These are phyloP conservation scores for Vitis hybrid DNA, from an alignment of 177 flowering plant species.

Conservation along the genomic window DNA sequence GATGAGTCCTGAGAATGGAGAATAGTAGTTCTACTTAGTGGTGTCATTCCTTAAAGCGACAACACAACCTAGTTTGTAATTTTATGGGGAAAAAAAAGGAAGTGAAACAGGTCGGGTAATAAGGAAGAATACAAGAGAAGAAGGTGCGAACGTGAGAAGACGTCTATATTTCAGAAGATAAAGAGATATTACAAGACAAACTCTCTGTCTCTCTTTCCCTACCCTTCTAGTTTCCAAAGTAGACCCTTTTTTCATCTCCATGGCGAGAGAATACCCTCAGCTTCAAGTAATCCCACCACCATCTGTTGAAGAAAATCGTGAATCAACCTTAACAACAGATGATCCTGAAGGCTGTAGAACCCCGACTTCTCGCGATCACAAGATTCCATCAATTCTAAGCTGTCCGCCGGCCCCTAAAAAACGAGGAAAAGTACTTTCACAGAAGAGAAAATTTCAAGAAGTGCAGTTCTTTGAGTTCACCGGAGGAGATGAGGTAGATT, in stretches of 20 bases:
- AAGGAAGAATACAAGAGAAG: background rate
- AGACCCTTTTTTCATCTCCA: background rate
- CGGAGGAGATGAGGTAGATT: constrained; percentile 29
- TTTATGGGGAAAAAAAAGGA: too few relatives aligned
- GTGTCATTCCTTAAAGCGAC: background rate
- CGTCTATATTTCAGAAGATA: background rate
- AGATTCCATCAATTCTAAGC: too few relatives aligned
- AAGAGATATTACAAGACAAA: background rate
- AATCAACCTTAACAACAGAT: too few relatives aligned
- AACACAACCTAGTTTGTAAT: background rate
- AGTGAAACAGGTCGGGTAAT: background rate
- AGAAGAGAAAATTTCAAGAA: constrained; percentile 23
- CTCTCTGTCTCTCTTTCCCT: constrained; percentile 1
- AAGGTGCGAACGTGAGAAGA: background rate
- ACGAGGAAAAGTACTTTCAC: background rate
- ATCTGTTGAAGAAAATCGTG: too few relatives aligned
- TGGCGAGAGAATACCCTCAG: constrained; percentile 1
- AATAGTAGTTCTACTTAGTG: background rate
- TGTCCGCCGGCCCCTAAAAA: too few relatives aligned
- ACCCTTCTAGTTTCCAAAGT: background rate
- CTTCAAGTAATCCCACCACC: background rate
- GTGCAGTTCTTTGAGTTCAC: constrained; percentile 27
- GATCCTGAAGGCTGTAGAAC: too few relatives aligned
- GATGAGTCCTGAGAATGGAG: too few relatives aligned
- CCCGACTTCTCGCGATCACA: too few relatives aligned